phyloP scores from a whole-genome alignment of 306 rosid species.

The Styphnolobium japonicum region DNA sequence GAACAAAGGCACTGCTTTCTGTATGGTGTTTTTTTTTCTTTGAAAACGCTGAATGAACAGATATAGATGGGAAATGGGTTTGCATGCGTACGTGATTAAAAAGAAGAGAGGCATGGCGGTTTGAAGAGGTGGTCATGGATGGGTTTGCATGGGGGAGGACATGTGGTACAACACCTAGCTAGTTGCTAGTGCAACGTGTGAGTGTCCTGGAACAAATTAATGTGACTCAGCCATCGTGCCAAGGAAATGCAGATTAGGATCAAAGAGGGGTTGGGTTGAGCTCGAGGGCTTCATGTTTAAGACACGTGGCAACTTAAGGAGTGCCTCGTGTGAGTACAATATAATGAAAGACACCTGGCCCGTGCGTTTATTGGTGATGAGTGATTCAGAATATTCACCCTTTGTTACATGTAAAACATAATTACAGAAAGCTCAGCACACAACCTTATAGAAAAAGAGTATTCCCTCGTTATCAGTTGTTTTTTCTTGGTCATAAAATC shows the following conservation, averaged over 20 bases:
- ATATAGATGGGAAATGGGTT: no score
- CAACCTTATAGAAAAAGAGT: no score
- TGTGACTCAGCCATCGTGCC: constrained; percentile 19
- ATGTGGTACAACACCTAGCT: constrained; percentile 15
- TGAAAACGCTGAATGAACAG: neutral
- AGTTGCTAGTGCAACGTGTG: constrained; percentile 40
- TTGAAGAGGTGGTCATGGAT: constrained; percentile 22
- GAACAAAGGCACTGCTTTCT: neutral
- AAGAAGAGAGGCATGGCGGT: constrained; percentile 41
- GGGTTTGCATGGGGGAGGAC: constrained; percentile 49
- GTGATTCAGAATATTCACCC: no score
- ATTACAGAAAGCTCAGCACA: no score
- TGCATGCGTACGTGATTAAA: constrained; percentile 3
- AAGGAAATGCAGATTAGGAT: neutral
- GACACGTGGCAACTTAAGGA: constrained; percentile 29
- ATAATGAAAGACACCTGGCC: neutral
- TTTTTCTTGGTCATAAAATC: no score
- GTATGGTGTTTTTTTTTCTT: neutral
- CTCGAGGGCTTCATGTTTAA: neutral
- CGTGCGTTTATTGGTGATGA: no score
- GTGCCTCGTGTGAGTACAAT: neutral
- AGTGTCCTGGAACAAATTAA: neutral
- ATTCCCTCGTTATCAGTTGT: no score
- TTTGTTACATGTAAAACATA: no score
- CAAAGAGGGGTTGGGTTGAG: neutral